phyloP scores from a whole-genome alignment of 2,329 filamentous ascomycete species.

The Gaeumannomyces tritici region DNA sequence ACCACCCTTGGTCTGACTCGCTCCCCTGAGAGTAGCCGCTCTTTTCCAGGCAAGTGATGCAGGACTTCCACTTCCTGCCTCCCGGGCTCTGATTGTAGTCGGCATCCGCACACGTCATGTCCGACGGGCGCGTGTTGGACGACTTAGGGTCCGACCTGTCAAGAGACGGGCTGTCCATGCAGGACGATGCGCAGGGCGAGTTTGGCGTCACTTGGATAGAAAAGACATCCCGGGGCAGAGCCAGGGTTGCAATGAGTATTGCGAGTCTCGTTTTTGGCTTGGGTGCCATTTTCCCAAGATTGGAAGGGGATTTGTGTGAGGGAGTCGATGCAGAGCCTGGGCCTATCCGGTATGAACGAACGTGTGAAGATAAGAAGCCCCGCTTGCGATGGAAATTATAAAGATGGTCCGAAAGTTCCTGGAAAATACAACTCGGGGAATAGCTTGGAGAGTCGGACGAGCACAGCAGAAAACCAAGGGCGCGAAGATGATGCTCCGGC shows the following conservation, averaged over 20 bases:
- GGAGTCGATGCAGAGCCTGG: too few species aligned
- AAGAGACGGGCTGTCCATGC: slow-evolving; percentile 29
- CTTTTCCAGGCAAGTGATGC: slow-evolving; percentile 42
- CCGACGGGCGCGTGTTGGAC: slow-evolving; percentile 30
- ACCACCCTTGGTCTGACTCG: slow-evolving; percentile 47
- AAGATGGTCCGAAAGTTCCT: too few species aligned
- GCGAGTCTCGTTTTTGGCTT: background rate
- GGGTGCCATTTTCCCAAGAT: background rate
- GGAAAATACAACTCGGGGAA: background rate
- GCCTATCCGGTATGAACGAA: background rate
- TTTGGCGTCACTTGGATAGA: slow-evolving; percentile 41
- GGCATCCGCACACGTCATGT: slow-evolving; percentile 38
- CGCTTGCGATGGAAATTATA: background rate
- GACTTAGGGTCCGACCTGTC: slow-evolving; percentile 35
- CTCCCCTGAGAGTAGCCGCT: slow-evolving; percentile 34
- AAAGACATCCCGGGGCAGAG: slow-evolving; percentile 12
- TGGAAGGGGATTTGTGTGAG: too few species aligned
- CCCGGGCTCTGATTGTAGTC: slow-evolving; percentile 24
- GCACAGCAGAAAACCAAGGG: background rate
- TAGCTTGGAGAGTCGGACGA: background rate
- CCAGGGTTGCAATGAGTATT: background rate
- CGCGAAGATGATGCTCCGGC: background rate
- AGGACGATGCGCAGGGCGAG: slow-evolving; percentile 44
- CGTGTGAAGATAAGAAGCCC: background rate
- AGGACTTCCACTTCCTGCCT: slow-evolving; percentile 37